Conservation (phyloP, 805 yeast species). For the Hanseniaspora mollemarum region DNA sequence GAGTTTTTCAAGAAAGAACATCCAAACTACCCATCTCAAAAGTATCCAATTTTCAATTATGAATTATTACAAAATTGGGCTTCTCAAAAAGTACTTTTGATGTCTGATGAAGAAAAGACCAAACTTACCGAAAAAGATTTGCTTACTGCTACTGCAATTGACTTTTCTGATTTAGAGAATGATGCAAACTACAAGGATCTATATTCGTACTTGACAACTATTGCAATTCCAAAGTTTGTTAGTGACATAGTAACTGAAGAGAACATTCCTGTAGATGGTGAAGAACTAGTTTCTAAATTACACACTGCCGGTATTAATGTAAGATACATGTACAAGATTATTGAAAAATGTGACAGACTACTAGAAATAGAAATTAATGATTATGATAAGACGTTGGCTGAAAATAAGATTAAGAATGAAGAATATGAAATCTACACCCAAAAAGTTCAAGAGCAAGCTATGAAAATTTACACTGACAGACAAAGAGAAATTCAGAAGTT, state of each 20-base stretch:
- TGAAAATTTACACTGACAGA: slow-evolving; percentile 24
- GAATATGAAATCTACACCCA: slow-evolving; percentile 29
- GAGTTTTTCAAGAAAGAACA: slow-evolving; percentile 58
- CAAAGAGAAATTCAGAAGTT: slow-evolving; percentile 28
- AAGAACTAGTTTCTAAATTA: slow-evolving; percentile 52
- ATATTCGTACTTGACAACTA: slow-evolving; percentile 48
- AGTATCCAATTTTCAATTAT: slow-evolving; percentile 49
- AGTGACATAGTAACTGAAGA: slow-evolving; percentile 41
- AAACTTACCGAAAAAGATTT: slow-evolving; percentile 27
- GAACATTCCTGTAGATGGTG: slow-evolving; percentile 67
- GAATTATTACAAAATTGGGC: slow-evolving; percentile 92
- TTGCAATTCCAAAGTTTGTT: slow-evolving; percentile 53
- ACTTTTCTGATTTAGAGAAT: slow-evolving; percentile 32
- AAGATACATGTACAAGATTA: slow-evolving; percentile 63
- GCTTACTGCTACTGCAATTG: slow-evolving; percentile 15
- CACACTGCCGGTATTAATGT: slow-evolving; percentile 79
- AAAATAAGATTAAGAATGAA: slow-evolving; percentile 24
- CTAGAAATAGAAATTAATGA: slow-evolving; percentile 21
- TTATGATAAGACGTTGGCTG: slow-evolving; percentile 23
- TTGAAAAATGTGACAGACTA: slow-evolving; percentile 27
- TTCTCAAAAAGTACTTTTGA: slow-evolving; percentile 47
- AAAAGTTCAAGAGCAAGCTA: slow-evolving; percentile 27
- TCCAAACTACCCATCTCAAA: slow-evolving; percentile 43
- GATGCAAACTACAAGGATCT: slow-evolving; percentile 50
- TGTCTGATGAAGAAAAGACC: slow-evolving; percentile 24